These are phyloP conservation scores for Botryotinia convoluta DNA, from an alignment of 2,329 filamentous ascomycete genomes.

Conservation along the genomic window DNA sequence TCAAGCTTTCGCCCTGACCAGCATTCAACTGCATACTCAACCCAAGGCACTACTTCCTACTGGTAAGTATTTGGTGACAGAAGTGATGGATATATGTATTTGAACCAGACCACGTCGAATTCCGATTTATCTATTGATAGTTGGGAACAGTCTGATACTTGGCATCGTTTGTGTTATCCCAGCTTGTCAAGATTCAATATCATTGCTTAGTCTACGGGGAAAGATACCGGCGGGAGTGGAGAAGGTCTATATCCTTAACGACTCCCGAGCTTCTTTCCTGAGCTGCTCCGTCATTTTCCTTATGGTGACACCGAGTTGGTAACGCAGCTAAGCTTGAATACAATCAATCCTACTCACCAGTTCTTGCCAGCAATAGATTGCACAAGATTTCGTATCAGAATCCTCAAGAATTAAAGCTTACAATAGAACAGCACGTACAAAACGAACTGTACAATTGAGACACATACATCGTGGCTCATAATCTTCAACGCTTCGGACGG, in stretches of 20 bases:
- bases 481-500: background rate
- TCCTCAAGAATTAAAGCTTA: background rate
- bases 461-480: background rate
- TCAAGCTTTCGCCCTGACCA: background rate
- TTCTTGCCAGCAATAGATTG: background rate
- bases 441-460: background rate
- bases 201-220: background rate
- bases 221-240: background rate
- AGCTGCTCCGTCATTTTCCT: background rate
- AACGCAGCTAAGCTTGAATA: background rate
- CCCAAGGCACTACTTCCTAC: background rate
- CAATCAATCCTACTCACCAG: background rate
- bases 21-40: background rate
- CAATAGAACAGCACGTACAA: background rate
- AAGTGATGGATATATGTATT: conserved; percentile 14
- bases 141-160: background rate
- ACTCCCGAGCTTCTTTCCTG: background rate
- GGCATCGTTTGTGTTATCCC: background rate
- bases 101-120: background rate
- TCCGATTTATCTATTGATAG: background rate
- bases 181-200: background rate
- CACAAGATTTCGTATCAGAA: background rate
- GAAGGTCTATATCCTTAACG: background rate
- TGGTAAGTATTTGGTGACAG: background rate
- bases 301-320: background rate